Evolutionary conservation across 2,329 filamentous ascomycete genomes (phyloP).

Genomic region (Aspergillus sergii): DNA sequence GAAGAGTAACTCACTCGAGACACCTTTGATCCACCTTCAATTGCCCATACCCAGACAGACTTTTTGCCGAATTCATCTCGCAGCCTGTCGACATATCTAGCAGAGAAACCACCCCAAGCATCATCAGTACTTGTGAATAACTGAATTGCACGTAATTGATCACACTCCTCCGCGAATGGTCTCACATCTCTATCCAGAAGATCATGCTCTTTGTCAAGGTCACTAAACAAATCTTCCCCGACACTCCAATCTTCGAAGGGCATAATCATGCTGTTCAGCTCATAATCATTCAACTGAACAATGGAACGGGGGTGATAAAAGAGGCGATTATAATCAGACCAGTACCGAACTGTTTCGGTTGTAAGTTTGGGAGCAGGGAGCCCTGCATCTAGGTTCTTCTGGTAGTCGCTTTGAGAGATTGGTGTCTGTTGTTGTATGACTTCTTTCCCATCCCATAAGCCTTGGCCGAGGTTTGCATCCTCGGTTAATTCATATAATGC

Average conservation of each 20-base stretch:
- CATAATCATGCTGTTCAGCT: slow-evolving; percentile 75
- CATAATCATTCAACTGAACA: slow-evolving; percentile 83
- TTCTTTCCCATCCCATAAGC: slow-evolving; percentile 63
- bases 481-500: slow-evolving; percentile 72
- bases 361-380: slow-evolving; percentile 64
- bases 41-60: slow-evolving; percentile 82
- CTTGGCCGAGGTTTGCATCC: slow-evolving; percentile 37
- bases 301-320: slow-evolving; percentile 89
- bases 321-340: slow-evolving; percentile 94
- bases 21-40: slow-evolving; percentile 64
- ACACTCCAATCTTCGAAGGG: slow-evolving; percentile 77
- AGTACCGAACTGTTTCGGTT: slow-evolving; percentile 78
- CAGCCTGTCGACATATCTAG: slow-evolving; percentile 73
- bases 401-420: slow-evolving; percentile 74
- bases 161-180: slow-evolving; percentile 88
- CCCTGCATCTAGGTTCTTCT: slow-evolving; percentile 75
- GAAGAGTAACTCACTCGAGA: slow-evolving; percentile 52
- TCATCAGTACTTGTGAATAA: slow-evolving; percentile 72
- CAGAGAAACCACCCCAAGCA: slow-evolving; percentile 78
- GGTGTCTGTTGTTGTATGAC: slow-evolving; percentile 68
- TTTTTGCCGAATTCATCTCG: slow-evolving; percentile 90
- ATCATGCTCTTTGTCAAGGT: slow-evolving; percentile 78
- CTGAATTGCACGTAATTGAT: slow-evolving; percentile 87
- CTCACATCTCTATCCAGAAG: slow-evolving; percentile 87
- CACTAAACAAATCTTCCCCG: slow-evolving; percentile 74